Evolutionary conservation across 1,284 basidiomycete species (phyloP).

Genomic region (Psilocybe mexicana): DNA sequence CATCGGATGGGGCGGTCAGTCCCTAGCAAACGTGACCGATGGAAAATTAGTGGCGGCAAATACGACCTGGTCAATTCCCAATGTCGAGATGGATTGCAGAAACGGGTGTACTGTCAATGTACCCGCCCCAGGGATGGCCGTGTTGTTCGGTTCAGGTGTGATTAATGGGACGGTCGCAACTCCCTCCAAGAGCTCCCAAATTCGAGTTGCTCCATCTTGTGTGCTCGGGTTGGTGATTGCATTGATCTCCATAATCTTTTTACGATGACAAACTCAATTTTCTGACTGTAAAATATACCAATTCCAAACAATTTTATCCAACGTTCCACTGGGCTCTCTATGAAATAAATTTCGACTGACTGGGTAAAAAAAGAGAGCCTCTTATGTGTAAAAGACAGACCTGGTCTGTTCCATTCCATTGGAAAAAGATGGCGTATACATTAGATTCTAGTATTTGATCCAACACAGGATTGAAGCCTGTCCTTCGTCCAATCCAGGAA

Average conservation of each 20-base stretch:
- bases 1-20: constrained; percentile 53
- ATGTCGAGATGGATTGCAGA: constrained; percentile 37
- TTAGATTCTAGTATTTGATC: not conserved
- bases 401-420: not conserved
- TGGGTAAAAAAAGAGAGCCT: too few species aligned
- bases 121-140: constrained; percentile 45
- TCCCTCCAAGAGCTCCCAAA: not conserved
- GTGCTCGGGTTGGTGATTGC: too few species aligned
- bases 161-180: not conserved
- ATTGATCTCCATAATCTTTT: too few species aligned
- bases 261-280: too few species aligned
- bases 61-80: constrained; percentile 43
- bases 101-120: constrained; percentile 43
- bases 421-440: constrained; percentile 1
- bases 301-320: too few species aligned
- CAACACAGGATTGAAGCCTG: not conserved
- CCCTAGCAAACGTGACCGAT: constrained; percentile 29
- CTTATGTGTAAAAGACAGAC: too few species aligned
- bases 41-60: constrained; percentile 24
- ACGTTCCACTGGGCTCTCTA: too few species aligned
- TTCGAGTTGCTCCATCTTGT: not conserved
- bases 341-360: too few species aligned
- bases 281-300: too few species aligned
- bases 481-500: not conserved
- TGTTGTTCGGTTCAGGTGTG: constrained; percentile 34